Percentiles rank a stretch among this genome's conserved stretches.
Evolutionary conservation across 2,329 filamentous ascomycete genomes (phyloP).

Genomic region (Beauveria sp.): DNA sequence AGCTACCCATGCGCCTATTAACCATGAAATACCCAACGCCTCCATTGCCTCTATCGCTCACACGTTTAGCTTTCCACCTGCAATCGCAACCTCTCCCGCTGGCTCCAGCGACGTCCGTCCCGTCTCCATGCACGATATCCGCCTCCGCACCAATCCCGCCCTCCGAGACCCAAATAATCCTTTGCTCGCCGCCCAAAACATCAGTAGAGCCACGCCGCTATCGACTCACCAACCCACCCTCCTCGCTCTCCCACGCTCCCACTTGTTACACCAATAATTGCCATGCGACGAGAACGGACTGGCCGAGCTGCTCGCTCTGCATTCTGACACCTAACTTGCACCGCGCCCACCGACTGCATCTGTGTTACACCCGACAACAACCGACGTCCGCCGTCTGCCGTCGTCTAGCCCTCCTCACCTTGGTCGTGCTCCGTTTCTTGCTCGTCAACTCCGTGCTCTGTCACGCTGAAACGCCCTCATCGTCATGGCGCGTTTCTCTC

Average conservation of each 20-base stretch:
- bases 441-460: not conserved
- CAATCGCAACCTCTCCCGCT: not conserved
- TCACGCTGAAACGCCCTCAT: not conserved
- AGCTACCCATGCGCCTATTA: not conserved
- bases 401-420: not conserved
- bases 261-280: not conserved
- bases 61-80: not conserved
- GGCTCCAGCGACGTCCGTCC: not conserved
- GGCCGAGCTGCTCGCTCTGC: too few relatives aligned
- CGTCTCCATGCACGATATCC: not conserved
- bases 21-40: not conserved
- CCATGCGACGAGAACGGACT: not conserved
- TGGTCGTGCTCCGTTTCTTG: not conserved
- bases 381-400: not conserved
- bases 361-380: not conserved
- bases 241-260: not conserved
- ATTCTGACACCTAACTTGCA: too few relatives aligned
- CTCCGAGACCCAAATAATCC: not conserved
- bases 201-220: not conserved
- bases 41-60: not conserved
- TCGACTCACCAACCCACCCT: not conserved
- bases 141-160: not conserved
- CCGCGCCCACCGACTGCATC: not conserved
- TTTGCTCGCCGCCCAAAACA: not conserved
- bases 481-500: not conserved